Base-by-base conservation (phyloP, 2,329 filamentous ascomycete species). In the Emmonsiellopsis sp. region DNA sequence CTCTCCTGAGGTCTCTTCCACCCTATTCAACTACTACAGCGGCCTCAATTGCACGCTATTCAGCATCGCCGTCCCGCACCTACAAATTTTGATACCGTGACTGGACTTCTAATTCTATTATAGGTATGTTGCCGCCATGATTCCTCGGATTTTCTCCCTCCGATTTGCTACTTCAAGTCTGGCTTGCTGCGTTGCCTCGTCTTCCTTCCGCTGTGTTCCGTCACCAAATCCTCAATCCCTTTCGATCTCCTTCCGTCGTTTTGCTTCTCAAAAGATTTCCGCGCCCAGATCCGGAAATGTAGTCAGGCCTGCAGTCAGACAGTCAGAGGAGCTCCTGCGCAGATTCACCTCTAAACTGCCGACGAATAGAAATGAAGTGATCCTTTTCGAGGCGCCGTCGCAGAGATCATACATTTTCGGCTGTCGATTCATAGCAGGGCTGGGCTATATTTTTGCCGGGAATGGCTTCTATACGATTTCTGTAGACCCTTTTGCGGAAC, bases 311-410 rank as follows among this genome's bases (percentile, higher is more conserved):
- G 17, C 40, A 33, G 33, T n/a, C 14, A 45, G 37, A 9, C 32
- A 32, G 33, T 27, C 42, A 13, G 42, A 52, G 31, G 42, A 36
- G n/a, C 42, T 44, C 13, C 57, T 58, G 34, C 51, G 52, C 43
- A 54, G 51, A 43, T 58, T 60, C 37, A 51, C 53, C 32, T 54
- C 17, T 17, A 36, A 75, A 55, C 75, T 88, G 39, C 78, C 80
- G 11, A 71, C 73, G 54, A 79, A 80, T 57, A 63, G 74, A n/a
- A 69, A 74, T 1, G 75, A 79, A 5, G 82, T 84, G 6, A 68
- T 79, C 2, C 73, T 88, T 43, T 88, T 86, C 71, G 75, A 84
- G 61, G 78, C 79, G 1, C 81, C 82, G 11, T 82, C 82, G 1
- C 83, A 87, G 61, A 78, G 78, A 53, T 75, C 77, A 68, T 85